These are phyloP conservation scores for Suillus weaverae DNA, from an alignment of 768 basidiomycete genomes.

Conservation along the genomic window DNA sequence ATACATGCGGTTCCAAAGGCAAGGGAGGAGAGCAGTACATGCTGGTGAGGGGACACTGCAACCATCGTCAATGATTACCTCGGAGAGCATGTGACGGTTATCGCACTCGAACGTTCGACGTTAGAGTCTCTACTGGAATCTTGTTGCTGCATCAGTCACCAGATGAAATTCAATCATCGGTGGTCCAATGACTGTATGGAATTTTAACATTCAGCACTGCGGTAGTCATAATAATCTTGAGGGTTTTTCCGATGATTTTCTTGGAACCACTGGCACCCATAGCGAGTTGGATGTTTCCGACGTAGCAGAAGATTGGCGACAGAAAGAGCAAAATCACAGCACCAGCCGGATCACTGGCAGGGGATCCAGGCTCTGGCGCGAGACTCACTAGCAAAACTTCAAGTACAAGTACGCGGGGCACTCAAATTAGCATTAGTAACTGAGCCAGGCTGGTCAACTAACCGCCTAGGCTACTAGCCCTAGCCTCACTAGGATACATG, in stretches of 20 bases:
- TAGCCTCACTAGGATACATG: background rate
- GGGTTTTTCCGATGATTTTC: background rate
- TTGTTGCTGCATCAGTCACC: background rate
- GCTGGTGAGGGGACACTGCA: background rate
- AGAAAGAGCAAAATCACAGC: background rate
- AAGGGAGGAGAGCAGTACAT: background rate
- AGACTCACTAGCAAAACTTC: background rate
- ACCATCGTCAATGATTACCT: background rate
- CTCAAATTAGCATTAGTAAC: background rate
- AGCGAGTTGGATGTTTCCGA: background rate
- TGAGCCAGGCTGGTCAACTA: background rate
- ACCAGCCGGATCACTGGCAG: background rate
- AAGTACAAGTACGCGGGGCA: background rate
- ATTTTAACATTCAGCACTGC: background rate
- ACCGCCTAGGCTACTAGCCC: too few species aligned
- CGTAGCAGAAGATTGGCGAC: background rate
- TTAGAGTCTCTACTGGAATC: background rate
- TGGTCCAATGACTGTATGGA: background rate
- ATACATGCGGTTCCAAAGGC: background rate
- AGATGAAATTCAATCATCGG: background rate
- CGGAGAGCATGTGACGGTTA: background rate
- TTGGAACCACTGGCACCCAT: background rate
- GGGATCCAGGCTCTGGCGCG: background rate
- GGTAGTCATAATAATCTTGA: background rate
- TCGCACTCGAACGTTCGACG: background rate